Percentiles rank a stretch among this genome's conserved stretches.
Conservation (phyloP, 2,329 filamentous ascomycete genomes). For the Alternaria longipes region DNA sequence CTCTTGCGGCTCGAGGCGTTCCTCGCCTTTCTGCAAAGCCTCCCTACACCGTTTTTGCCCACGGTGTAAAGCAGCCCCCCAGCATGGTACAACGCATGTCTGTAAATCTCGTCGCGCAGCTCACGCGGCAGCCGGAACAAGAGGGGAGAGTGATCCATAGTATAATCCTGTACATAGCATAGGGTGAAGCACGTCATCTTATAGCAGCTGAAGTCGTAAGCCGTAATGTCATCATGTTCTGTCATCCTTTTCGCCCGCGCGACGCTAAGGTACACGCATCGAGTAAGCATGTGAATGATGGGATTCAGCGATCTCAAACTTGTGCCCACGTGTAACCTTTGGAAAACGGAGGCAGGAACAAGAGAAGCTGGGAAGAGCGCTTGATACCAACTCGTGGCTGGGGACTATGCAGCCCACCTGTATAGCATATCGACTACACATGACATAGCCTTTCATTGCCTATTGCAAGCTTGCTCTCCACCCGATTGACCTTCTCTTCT, state of each 20-base stretch:
- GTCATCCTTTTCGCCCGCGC: neutral
- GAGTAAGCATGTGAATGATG: neutral
- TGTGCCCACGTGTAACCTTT: too few species aligned
- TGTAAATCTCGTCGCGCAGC: conserved; percentile 7
- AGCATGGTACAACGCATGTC: neutral
- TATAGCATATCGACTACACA: too few species aligned
- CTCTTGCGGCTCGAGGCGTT: neutral
- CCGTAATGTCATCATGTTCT: neutral
- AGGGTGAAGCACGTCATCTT: neutral
- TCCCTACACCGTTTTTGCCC: conserved; percentile 1
- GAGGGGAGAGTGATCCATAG: neutral
- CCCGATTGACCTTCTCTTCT: too few species aligned
- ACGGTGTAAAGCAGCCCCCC: neutral
- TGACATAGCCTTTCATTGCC: too few species aligned
- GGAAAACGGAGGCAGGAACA: too few species aligned
- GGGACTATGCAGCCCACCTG: too few species aligned
- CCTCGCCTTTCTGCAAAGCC: neutral
- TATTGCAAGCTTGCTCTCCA: too few species aligned
- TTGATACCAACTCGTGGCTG: too few species aligned
- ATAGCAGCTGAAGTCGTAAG: neutral
- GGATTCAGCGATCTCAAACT: too few species aligned
- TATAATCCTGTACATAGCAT: neutral
- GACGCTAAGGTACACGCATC: neutral
- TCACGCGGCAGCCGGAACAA: conserved; percentile 5
- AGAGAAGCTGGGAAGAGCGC: too few species aligned